phyloP scores from a whole-genome alignment of 306 rosid species.

The Dalbergia oliveri region DNA sequence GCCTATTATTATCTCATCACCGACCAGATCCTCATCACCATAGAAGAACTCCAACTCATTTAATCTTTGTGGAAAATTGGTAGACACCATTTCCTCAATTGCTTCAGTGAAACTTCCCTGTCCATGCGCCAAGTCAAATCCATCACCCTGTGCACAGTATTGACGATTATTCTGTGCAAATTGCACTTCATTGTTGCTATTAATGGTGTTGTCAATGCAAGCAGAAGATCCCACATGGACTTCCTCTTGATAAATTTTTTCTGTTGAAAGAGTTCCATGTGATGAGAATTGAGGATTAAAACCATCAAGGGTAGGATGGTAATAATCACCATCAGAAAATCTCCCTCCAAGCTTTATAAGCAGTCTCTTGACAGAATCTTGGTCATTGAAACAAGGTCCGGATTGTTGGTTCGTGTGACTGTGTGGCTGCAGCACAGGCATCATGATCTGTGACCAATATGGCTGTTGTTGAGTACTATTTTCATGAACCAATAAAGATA shows the following conservation, averaged over 20 bases:
- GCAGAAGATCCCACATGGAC: slow-evolving; percentile 45
- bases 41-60: slow-evolving; percentile 69
- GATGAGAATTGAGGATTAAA: slow-evolving; percentile 51
- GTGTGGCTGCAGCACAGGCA: slow-evolving; percentile 52
- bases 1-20: slow-evolving; percentile 42
- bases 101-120: slow-evolving; percentile 46
- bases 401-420: slow-evolving; percentile 45
- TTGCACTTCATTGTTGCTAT: slow-evolving; percentile 38
- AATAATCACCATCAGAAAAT: slow-evolving; percentile 54
- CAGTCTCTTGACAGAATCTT: slow-evolving; percentile 65
- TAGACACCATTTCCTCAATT: slow-evolving; percentile 55
- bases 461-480: slow-evolving; percentile 49
- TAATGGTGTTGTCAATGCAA: not conserved
- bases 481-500: slow-evolving; percentile 45
- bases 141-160: slow-evolving; percentile 7
- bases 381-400: slow-evolving; percentile 54
- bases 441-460: slow-evolving; percentile 62
- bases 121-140: slow-evolving; percentile 54
- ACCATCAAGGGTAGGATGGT: slow-evolving; percentile 51
- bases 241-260: slow-evolving; percentile 45
- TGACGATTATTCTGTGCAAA: slow-evolving; percentile 44
- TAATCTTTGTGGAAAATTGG: slow-evolving; percentile 47
- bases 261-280: slow-evolving; percentile 33
- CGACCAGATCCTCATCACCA: slow-evolving; percentile 46
- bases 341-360: slow-evolving; percentile 82